phyloP scores from a whole-genome alignment of 768 basidiomycete species.

The Lactifluus piperatus region DNA sequence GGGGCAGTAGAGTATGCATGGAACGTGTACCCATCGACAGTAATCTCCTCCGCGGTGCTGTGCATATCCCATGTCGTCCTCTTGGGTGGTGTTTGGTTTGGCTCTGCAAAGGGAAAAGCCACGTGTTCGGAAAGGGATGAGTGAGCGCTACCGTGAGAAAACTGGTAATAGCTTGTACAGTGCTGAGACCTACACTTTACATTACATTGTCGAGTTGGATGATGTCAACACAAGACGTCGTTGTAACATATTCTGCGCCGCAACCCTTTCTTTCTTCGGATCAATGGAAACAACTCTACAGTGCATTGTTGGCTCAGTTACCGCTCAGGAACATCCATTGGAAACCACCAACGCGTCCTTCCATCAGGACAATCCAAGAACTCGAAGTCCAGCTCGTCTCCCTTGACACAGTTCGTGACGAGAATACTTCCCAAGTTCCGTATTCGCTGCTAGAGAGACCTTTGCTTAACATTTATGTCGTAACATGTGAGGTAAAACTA shows the following conservation, averaged over 20 bases:
- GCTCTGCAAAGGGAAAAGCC: slow-evolving; percentile 24
- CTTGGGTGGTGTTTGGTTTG: slow-evolving; percentile 47
- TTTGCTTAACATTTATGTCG: slow-evolving; percentile 76
- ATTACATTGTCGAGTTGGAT: not conserved
- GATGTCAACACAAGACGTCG: slow-evolving; percentile 42
- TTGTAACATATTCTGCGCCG: slow-evolving; percentile 62
- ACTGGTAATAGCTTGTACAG: not conserved
- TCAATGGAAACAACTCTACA: slow-evolving; percentile 62
- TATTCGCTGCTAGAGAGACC: slow-evolving; percentile 78
- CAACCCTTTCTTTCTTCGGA: slow-evolving; percentile 57
- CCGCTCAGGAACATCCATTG: slow-evolving; percentile 91
- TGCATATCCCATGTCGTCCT: slow-evolving; percentile 43
- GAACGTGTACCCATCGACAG: slow-evolving; percentile 81
- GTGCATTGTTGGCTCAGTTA: slow-evolving; percentile 57
- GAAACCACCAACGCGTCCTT: slow-evolving; percentile 66
- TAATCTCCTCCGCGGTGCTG: slow-evolving; percentile 50
- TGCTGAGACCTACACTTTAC: not conserved
- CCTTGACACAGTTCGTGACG: slow-evolving; percentile 60
- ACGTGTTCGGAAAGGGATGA: not conserved
- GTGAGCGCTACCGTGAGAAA: not conserved
- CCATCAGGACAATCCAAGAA: slow-evolving; percentile 81
- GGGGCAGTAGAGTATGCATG: slow-evolving; percentile 72
- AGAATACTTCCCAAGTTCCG: slow-evolving; percentile 66
- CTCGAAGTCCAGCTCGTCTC: slow-evolving; percentile 68
- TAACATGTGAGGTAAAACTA: slow-evolving; percentile 72